A percentile compares a stretch with the other conserved stretches of the same genome.
Evolutionary conservation across 148 eudicot species (phyloP).

Genomic region (Rhododendron kiyosumense): DNA sequence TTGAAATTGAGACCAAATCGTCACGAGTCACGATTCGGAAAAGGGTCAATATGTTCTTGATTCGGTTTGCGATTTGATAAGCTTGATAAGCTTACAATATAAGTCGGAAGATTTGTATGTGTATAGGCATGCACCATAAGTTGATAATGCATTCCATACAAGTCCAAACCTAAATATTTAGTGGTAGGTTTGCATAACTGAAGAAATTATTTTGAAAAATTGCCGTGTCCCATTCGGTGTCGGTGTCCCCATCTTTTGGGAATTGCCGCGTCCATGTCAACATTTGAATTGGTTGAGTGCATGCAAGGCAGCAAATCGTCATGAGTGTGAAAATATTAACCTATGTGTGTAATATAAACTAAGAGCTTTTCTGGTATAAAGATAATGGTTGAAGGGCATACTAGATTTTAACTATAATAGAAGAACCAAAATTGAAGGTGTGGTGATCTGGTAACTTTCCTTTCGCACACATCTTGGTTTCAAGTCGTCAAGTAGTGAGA

Average conservation of each 20-base stretch:
- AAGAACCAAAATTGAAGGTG: background rate
- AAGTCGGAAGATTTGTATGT: background rate
- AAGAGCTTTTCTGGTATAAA: background rate
- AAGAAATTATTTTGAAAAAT: no score
- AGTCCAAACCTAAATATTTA: no score
- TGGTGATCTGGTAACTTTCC: background rate
- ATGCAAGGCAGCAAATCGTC: background rate
- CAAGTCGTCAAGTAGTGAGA: background rate
- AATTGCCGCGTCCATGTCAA: background rate
- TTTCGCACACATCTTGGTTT: background rate
- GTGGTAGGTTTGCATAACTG: background rate
- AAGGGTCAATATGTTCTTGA: no score
- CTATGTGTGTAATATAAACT: background rate
- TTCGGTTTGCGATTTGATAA: no score
- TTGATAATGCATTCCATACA: no score
- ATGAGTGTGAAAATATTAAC: background rate
- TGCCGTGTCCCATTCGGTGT: no score
- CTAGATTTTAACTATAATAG: background rate
- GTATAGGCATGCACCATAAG: background rate
- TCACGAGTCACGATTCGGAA: no score
- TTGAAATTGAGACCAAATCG: no score
- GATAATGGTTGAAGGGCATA: background rate
- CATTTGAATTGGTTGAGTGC: background rate
- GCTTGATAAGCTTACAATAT: no score
- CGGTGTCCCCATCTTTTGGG: no score